phyloP scores from a whole-genome alignment of 257 asterid species.

The Anisodus acutangulus region DNA sequence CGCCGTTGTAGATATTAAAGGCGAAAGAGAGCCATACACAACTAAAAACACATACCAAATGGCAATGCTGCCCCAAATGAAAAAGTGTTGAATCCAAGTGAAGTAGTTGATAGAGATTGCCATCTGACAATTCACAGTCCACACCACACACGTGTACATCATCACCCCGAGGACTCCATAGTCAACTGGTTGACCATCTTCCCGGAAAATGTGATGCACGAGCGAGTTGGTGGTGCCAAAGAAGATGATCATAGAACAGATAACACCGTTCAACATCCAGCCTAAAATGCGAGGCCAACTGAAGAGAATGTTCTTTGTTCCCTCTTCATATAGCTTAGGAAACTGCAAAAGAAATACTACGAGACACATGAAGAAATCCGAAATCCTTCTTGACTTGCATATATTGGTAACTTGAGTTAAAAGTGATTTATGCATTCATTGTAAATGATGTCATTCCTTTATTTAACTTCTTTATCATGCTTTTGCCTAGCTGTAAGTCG shows the following conservation, averaged over 20 bases:
- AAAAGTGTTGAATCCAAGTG: slow-evolving; percentile 92
- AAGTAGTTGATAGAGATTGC: slow-evolving; percentile 89
- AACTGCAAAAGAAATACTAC: slow-evolving; percentile 49
- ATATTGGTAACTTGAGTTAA: not conserved
- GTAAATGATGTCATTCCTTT: not conserved
- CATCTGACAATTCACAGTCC: slow-evolving; percentile 97
- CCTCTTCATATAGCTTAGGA: slow-evolving; percentile 79
- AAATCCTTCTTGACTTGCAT: not conserved
- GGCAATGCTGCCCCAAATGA: slow-evolving; percentile 93
- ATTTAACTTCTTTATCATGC: not conserved
- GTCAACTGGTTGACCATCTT: slow-evolving; percentile 74
- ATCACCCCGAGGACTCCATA: slow-evolving; percentile 73
- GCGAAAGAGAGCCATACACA: slow-evolving; percentile 64
- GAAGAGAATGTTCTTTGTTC: slow-evolving; percentile 74
- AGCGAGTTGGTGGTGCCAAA: slow-evolving; percentile 65
- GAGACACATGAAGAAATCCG: not conserved
- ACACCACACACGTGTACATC: slow-evolving; percentile 83
- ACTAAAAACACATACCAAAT: slow-evolving; percentile 76
- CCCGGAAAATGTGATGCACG: slow-evolving; percentile 63
- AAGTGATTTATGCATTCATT: not conserved
- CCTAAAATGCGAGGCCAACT: slow-evolving; percentile 90
- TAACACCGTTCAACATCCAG: slow-evolving; percentile 83
- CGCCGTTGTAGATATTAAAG: slow-evolving; percentile 69
- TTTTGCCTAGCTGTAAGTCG: not conserved
- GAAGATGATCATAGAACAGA: slow-evolving; percentile 76